Conservation (phyloP, 192 early-diverging fungal genomes). For the Podila clonocystis region DNA sequence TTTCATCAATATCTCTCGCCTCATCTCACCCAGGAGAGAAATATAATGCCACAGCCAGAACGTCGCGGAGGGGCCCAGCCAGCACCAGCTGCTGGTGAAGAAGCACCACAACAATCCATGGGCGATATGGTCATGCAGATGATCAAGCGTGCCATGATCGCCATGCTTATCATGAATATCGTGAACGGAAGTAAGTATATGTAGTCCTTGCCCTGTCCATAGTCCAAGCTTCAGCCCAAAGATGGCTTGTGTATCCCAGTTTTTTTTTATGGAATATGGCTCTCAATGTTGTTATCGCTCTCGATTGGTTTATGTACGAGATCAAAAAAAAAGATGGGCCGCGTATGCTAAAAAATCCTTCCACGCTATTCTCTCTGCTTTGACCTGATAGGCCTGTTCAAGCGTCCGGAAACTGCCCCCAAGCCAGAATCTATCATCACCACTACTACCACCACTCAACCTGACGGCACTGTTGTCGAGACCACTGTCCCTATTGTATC, state of each 20-base stretch:
- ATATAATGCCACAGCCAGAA: conserved; percentile 30
- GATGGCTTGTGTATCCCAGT: too few relatives aligned
- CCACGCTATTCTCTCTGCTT: not conserved
- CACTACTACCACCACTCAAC: not conserved
- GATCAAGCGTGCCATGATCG: conserved; percentile 2
- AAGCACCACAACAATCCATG: not conserved
- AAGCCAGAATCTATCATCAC: conserved; percentile 15
- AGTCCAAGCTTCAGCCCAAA: too few relatives aligned
- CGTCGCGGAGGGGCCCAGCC: conserved; percentile 14
- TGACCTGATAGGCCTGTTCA: conserved; percentile 11
- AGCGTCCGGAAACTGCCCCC: conserved; percentile 13
- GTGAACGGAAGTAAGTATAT: conserved; percentile 3
- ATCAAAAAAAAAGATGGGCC: not conserved
- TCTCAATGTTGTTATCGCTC: too few relatives aligned
- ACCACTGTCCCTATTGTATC: not conserved
- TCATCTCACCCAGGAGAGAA: not conserved
- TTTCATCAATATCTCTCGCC: not conserved
- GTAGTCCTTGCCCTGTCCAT: not conserved
- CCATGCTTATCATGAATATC: not conserved
- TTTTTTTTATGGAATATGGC: too few relatives aligned
- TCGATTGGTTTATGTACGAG: too few relatives aligned
- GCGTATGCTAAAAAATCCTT: not conserved
- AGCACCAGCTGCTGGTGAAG: not conserved
- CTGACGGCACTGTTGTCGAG: conserved; percentile 19
- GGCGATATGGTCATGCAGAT: not conserved